phyloP scores from a whole-genome alignment of 78 protist species.

The Salpingoeca rosetta region DNA sequence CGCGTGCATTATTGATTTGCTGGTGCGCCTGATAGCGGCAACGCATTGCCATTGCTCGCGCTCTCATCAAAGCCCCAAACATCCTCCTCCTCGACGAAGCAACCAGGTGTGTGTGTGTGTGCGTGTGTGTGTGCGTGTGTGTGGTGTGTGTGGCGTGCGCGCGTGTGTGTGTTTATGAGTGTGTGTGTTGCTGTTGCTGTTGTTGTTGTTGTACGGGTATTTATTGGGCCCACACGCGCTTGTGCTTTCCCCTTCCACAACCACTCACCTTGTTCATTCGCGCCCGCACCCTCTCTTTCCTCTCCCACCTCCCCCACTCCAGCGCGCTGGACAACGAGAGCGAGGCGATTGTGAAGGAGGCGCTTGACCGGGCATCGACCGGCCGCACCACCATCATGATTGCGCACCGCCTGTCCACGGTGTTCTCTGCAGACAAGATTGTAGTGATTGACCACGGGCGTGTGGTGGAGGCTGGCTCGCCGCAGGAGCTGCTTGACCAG shows the following conservation, averaged over 20 bases:
- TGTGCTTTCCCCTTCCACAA: constrained; percentile 79
- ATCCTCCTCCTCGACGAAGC: constrained; percentile 92
- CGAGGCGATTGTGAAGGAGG: constrained; percentile 69
- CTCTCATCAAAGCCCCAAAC: constrained; percentile 72
- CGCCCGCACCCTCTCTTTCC: neutral
- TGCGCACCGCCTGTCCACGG: constrained; percentile 77
- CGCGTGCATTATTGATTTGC: too few relatives aligned
- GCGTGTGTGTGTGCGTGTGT: too few relatives aligned
- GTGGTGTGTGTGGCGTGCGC: too few relatives aligned
- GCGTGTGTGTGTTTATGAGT: too few relatives aligned
- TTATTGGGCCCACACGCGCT: too few relatives aligned
- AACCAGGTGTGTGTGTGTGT: too few relatives aligned
- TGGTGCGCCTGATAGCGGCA: too few relatives aligned
- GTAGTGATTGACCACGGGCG: constrained; percentile 52
- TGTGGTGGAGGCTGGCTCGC: constrained; percentile 63
- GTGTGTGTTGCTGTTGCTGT: too few relatives aligned
- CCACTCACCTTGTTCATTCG: constrained; percentile 27
- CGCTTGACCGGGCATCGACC: constrained; percentile 45
- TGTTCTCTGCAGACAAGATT: constrained; percentile 56
- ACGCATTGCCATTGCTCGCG: constrained; percentile 89
- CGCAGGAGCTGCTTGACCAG: constrained; percentile 37
- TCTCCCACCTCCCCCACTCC: too few relatives aligned
- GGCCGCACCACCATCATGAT: constrained; percentile 49
- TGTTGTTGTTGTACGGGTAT: too few relatives aligned
- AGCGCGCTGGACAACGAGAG: constrained; percentile 75